Evolutionary conservation across 179 eudicot species (phyloP).

Genomic region (Pouteria campechiana): DNA sequence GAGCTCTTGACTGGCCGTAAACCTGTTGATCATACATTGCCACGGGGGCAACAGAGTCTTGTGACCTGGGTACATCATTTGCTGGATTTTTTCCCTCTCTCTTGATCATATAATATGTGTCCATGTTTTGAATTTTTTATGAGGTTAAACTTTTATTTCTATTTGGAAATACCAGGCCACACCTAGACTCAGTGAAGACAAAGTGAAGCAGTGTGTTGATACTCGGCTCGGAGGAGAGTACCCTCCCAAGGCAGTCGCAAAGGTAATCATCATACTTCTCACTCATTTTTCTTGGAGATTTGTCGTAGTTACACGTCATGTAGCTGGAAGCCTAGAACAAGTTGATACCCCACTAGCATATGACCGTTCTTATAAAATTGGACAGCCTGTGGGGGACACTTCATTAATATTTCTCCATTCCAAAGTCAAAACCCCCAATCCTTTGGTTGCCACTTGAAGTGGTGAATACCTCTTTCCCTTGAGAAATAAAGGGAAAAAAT

Average conservation of each 20-base stretch:
- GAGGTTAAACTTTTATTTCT: background rate
- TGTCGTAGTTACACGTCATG: no score
- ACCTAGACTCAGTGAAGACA: slow-evolving; percentile 90
- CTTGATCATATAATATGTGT: background rate
- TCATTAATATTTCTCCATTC: no score
- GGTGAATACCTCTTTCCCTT: no score
- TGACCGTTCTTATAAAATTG: no score
- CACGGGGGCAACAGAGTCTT: slow-evolving; percentile 90
- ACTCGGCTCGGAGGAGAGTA: slow-evolving; percentile 56
- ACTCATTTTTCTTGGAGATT: no score
- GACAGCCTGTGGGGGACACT: no score
- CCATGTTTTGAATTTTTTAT: background rate
- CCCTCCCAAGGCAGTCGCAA: slow-evolving; percentile 92
- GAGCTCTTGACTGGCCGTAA: slow-evolving; percentile 89
- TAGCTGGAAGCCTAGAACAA: no score
- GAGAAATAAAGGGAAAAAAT: no score
- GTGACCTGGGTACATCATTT: slow-evolving; percentile 67
- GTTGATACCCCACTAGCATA: no score
- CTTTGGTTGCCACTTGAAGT: no score
- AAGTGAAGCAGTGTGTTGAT: slow-evolving; percentile 84
- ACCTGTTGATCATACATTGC: slow-evolving; percentile 87
- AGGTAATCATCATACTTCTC: slow-evolving; percentile 24
- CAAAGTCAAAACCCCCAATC: no score
- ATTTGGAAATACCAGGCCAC: slow-evolving; percentile 46
- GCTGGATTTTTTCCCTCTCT: background rate